These are phyloP conservation scores for Acer negundo DNA, from an alignment of 345 rosid genomes.

Conservation along the genomic window DNA sequence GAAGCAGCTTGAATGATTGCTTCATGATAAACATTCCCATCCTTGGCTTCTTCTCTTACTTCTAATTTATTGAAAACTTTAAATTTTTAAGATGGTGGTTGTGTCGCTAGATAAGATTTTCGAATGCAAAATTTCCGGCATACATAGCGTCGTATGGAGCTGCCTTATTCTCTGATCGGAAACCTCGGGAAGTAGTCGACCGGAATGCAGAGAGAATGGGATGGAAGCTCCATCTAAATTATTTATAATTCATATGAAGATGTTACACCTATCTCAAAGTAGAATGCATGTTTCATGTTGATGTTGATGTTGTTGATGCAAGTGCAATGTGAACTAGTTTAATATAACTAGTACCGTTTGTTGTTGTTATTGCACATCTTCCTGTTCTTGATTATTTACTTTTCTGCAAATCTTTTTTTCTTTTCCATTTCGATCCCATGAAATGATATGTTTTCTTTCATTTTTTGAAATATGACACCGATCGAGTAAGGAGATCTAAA, in stretches of 20 bases:
- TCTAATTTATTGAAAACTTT: conserved; percentile 19
- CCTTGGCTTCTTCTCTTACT: conserved; percentile 14
- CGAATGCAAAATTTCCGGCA: background rate
- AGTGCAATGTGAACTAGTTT: background rate
- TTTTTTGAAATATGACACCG: no score
- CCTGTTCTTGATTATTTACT: background rate
- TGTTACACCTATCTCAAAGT: background rate
- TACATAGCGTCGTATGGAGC: no score
- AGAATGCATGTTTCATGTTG: background rate
- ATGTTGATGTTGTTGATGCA: background rate
- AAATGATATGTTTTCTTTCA: no score
- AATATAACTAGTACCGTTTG: background rate
- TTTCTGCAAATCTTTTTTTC: background rate
- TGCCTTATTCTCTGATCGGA: background rate
- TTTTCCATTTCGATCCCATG: no score
- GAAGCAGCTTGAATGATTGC: conserved; percentile 6
- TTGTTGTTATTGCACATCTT: background rate
- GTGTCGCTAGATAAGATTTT: conserved; percentile 1
- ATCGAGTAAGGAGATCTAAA: no score
- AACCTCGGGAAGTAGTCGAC: background rate
- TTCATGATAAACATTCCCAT: conserved; percentile 9
- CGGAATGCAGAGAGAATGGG: background rate
- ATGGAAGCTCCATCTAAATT: background rate
- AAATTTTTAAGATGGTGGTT: conserved; percentile 11
- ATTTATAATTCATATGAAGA: background rate